Percentiles rank a stretch among this genome's conserved stretches.
Conservation (phyloP, 2,329 filamentous ascomycete genomes). For the Raffaelea arxii region DNA sequence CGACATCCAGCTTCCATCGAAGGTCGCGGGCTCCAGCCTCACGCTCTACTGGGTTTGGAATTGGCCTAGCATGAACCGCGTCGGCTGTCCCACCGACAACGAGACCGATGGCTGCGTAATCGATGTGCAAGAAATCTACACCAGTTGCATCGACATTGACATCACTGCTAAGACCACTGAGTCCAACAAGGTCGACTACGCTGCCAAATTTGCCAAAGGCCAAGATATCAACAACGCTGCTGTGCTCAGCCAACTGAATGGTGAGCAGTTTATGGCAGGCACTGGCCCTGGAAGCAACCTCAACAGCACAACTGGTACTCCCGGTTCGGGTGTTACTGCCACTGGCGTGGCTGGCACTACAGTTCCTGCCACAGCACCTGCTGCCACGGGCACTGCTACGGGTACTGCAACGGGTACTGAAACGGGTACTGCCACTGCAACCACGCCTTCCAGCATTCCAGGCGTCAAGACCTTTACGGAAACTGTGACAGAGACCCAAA, state of each 20-base stretch:
- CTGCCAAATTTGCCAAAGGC: conserved; percentile 21
- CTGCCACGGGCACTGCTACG: conserved; percentile 11
- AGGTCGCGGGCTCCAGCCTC: conserved; percentile 54
- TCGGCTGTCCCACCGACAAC: conserved; percentile 18
- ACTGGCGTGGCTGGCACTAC: background rate
- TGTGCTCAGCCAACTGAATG: conserved; percentile 32
- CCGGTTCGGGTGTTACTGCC: conserved; percentile 1
- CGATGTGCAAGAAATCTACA: conserved; percentile 27
- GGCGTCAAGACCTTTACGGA: conserved; percentile 26
- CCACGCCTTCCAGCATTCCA: conserved; percentile 8
- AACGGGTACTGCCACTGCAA: background rate
- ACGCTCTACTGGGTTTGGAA: conserved; percentile 97
- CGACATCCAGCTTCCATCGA: conserved; percentile 63
- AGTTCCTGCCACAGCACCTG: too few species aligned
- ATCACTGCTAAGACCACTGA: conserved; percentile 5
- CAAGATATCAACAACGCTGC: conserved; percentile 33
- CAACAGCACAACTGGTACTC: conserved; percentile 9
- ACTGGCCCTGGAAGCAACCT: conserved; percentile 6
- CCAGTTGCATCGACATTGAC: conserved; percentile 31
- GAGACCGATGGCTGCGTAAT: conserved; percentile 23
- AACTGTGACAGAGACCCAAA: conserved; percentile 27
- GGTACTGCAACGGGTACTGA: background rate
- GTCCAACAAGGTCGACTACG: conserved; percentile 4
- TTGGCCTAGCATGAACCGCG: conserved; percentile 56
- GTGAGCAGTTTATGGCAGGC: conserved; percentile 26